Conservation (phyloP, 2,329 filamentous ascomycete species). For the Pseudogymnoascus sp. region DNA sequence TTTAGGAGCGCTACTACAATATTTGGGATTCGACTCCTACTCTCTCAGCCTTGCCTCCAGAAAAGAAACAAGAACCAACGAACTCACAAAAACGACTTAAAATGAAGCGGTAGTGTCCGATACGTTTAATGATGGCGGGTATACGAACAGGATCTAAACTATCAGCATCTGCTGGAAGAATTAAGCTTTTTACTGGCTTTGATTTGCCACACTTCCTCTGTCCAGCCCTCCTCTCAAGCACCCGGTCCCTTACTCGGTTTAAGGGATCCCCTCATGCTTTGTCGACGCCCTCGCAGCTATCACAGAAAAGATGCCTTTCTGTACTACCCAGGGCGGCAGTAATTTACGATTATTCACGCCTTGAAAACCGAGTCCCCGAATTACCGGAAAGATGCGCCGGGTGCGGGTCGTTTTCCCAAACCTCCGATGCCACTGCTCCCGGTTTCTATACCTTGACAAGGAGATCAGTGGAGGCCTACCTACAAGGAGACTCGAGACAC, state of each 20-base stretch:
- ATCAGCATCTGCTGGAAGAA: not conserved
- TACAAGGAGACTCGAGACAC: constrained; percentile 25
- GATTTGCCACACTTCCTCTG: constrained; percentile 43
- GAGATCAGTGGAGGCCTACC: constrained; percentile 44
- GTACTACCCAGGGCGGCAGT: not conserved
- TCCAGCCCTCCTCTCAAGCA: constrained; percentile 30
- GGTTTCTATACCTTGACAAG: constrained; percentile 49
- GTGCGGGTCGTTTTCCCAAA: constrained; percentile 59
- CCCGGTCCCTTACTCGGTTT: not conserved
- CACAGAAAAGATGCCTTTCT: not conserved
- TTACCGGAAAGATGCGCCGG: constrained; percentile 54
- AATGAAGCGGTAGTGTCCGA: not conserved
- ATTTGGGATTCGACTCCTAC: not conserved
- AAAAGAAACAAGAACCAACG: not conserved
- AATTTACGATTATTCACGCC: not conserved
- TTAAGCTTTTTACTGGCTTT: constrained; percentile 16
- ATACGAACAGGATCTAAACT: constrained; percentile 7
- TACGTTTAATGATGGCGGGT: not conserved
- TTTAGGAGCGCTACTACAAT: not conserved
- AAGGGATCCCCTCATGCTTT: not conserved
- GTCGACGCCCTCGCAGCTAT: not conserved
- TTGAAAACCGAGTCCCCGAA: not conserved
- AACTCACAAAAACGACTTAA: not conserved
- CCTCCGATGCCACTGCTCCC: constrained; percentile 40
- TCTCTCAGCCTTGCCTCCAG: not conserved